Evolutionary conservation across 2,329 filamentous ascomycete genomes (phyloP).

Genomic region (Alternaria angustiovoidea): DNA sequence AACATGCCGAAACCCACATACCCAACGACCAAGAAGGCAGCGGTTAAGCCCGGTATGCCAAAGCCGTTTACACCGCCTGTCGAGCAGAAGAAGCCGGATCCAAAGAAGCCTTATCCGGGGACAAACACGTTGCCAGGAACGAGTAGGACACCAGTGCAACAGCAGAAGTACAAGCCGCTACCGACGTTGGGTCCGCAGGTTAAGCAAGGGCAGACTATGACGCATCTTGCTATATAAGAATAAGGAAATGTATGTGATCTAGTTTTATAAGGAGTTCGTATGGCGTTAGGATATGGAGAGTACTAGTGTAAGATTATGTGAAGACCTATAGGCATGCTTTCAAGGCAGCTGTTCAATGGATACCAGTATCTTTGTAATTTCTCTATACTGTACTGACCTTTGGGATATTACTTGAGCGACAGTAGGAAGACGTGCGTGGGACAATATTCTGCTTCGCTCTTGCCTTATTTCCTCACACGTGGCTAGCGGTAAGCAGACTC

Average conservation of each 20-base stretch:
- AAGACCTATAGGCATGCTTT: background rate
- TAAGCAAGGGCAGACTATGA: slow-evolving; percentile 40
- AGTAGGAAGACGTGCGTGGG: too few species aligned
- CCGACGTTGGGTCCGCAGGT: slow-evolving; percentile 35
- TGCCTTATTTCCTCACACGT: too few species aligned
- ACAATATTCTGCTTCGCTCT: too few species aligned
- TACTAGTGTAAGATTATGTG: background rate
- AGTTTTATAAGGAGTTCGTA: background rate
- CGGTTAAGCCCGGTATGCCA: slow-evolving; percentile 37
- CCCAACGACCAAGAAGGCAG: slow-evolving; percentile 35
- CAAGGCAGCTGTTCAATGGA: background rate
- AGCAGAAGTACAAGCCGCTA: slow-evolving; percentile 36
- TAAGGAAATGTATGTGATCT: background rate
- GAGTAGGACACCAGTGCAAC: slow-evolving; percentile 35
- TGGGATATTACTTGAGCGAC: too few species aligned
- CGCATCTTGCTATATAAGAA: slow-evolving; percentile 34
- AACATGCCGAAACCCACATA: slow-evolving; percentile 26
- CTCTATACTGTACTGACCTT: too few species aligned
- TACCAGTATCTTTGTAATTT: background rate
- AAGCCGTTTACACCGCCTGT: slow-evolving; percentile 37
- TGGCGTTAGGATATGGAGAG: background rate
- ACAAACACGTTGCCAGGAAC: slow-evolving; percentile 42
- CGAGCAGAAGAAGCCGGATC: slow-evolving; percentile 22
- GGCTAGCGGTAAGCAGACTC: too few species aligned
- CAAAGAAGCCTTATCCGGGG: slow-evolving; percentile 39